These are phyloP conservation scores for Metschnikowia rubicola DNA, from an alignment of 805 yeast genomes.

Conservation along the genomic window DNA sequence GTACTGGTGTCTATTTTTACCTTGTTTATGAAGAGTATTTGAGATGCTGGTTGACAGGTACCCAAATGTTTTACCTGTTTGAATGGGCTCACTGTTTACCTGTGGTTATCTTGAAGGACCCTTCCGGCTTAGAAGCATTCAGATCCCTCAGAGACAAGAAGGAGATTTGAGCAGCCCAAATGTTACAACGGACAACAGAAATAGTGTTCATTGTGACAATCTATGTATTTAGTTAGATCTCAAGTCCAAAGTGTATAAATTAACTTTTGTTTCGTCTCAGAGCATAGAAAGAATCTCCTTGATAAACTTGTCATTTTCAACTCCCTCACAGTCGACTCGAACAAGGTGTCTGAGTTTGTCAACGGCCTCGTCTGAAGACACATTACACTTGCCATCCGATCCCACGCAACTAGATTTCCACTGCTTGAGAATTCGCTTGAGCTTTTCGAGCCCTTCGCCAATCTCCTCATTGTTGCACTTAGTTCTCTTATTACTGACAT, in stretches of 20 bases:
- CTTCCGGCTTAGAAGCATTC: slow-evolving; percentile 13
- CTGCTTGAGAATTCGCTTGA: slow-evolving; percentile 45
- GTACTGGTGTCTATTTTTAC: slow-evolving; percentile 83
- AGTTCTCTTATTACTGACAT: slow-evolving; percentile 45
- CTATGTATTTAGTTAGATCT: neutral
- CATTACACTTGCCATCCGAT: slow-evolving; percentile 19
- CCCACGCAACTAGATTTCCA: slow-evolving; percentile 51
- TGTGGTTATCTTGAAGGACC: slow-evolving; percentile 15
- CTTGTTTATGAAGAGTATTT: slow-evolving; percentile 75
- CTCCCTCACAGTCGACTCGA: slow-evolving; percentile 18
- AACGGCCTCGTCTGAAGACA: slow-evolving; percentile 38
- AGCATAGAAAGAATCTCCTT: slow-evolving; percentile 42
- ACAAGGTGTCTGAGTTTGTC: slow-evolving; percentile 36
- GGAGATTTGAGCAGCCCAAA: neutral
- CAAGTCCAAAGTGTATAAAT: neutral
- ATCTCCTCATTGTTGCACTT: slow-evolving; percentile 54
- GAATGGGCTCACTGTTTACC: slow-evolving; percentile 49
- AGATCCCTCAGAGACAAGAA: slow-evolving; percentile 5
- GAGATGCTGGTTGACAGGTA: slow-evolving; percentile 60
- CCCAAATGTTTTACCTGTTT: slow-evolving; percentile 53
- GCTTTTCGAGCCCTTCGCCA: slow-evolving; percentile 47
- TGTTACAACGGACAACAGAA: neutral
- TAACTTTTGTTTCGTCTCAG: slow-evolving; percentile 11
- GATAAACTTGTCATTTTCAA: slow-evolving; percentile 38
- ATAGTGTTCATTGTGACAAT: neutral